phyloP scores from a whole-genome alignment of 495 filamentous ascomycete species.

The Collariella sp. region DNA sequence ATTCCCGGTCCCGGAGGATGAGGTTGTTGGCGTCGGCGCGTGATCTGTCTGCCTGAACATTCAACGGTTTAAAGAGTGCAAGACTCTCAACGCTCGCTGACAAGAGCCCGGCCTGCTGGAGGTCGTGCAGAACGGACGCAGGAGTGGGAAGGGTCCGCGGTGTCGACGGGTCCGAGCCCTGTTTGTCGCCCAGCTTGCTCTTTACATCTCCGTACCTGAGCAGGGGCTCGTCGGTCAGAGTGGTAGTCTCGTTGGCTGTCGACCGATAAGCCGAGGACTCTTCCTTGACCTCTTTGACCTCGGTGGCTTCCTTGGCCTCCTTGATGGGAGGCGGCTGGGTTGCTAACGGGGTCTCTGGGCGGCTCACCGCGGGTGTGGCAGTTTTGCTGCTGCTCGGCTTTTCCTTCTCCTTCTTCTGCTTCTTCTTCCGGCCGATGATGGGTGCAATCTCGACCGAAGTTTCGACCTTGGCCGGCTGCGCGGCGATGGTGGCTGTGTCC shows the following conservation, averaged over 20 bases:
- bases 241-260: conserved; percentile 28
- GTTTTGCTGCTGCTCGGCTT: conserved; percentile 18
- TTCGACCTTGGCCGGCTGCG: conserved; percentile 47
- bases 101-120: conserved; percentile 20
- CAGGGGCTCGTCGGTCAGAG: conserved; percentile 21
- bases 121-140: conserved; percentile 27
- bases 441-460: conserved; percentile 60
- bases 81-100: conserved; percentile 22
- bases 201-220: conserved; percentile 6
- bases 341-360: conserved; percentile 24
- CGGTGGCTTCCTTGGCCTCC: conserved; percentile 26
- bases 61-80: conserved; percentile 29
- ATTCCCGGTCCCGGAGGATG: conserved; percentile 2
- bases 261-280: conserved; percentile 27
- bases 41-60: conserved; percentile 14
- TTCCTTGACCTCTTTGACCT: conserved; percentile 24
- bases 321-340: conserved; percentile 26
- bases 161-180: conserved; percentile 1
- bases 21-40: conserved; percentile 12
- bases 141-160: conserved; percentile 28
- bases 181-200: conserved; percentile 9
- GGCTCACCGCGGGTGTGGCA: conserved; percentile 32
- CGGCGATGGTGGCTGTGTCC: conserved; percentile 39
- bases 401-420: conserved; percentile 67
- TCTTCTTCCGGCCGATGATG: conserved; percentile 82